phyloP scores from a whole-genome alignment of 192 early-diverging fungal genomes.

The Podila epigama region DNA sequence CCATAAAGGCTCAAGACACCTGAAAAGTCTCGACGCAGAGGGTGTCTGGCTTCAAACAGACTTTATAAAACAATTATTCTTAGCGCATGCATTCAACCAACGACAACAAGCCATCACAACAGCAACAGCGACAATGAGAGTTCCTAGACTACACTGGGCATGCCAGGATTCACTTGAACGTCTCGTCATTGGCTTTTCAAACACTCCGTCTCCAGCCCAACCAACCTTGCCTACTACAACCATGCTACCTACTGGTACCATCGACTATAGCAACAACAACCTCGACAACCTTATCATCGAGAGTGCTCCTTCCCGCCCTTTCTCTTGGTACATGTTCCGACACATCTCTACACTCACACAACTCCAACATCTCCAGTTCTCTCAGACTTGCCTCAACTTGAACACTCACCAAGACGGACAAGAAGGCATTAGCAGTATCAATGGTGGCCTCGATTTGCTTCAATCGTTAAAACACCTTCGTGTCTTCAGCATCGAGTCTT shows the following conservation, averaged over 20 bases:
- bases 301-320: not conserved
- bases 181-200: constrained; percentile 25
- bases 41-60: constrained; percentile 22
- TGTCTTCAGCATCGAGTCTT: constrained; percentile 22
- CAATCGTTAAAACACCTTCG: constrained; percentile 3
- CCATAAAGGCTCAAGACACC: not conserved
- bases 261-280: too few species aligned
- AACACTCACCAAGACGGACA: not conserved
- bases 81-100: not conserved
- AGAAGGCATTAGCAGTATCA: not conserved
- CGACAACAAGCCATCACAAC: not conserved
- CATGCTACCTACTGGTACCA: not conserved
- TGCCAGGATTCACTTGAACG: constrained; percentile 3
- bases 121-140: not conserved
- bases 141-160: not conserved
- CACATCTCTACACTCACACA: constrained; percentile 13
- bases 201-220: constrained; percentile 5
- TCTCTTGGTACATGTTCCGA: constrained; percentile 4
- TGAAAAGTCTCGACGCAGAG: constrained; percentile 19
- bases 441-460: constrained; percentile 1
- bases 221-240: not conserved
- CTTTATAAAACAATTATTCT: constrained; percentile 6
- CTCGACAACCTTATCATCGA: too few species aligned
- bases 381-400: constrained; percentile 24
- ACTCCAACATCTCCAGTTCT: constrained; percentile 17